phyloP scores from a whole-genome alignment of 2,329 filamentous ascomycete genomes.

The Fusarium armeniacum region DNA sequence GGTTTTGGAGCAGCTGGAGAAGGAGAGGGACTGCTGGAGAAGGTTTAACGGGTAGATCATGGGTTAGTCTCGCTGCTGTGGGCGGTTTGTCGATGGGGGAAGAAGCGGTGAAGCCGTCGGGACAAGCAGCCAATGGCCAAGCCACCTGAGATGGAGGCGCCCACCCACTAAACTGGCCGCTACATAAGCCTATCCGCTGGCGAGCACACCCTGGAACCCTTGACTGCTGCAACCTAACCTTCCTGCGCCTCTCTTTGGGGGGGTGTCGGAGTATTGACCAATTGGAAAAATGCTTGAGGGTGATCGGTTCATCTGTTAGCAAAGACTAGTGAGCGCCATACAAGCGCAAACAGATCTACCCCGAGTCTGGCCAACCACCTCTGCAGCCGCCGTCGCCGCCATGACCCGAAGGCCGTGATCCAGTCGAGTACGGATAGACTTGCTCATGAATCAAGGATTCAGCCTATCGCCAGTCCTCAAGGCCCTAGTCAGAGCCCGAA shows the following conservation, averaged over 20 bases:
- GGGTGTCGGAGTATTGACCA: slow-evolving; percentile 33
- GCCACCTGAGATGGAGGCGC: slow-evolving; percentile 48
- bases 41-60: slow-evolving; percentile 47
- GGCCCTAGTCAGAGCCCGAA: slow-evolving; percentile 30
- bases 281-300: slow-evolving; percentile 30
- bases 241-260: slow-evolving; percentile 43
- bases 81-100: slow-evolving; percentile 52
- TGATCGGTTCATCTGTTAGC: slow-evolving; percentile 26
- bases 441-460: slow-evolving; percentile 36
- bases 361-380: slow-evolving; percentile 32
- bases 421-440: slow-evolving; percentile 36
- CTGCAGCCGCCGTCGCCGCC: slow-evolving; percentile 36
- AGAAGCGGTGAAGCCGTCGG: slow-evolving; percentile 58
- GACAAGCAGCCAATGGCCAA: slow-evolving; percentile 55
- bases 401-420: slow-evolving; percentile 34
- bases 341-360: slow-evolving; percentile 37
- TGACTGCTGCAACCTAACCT: slow-evolving; percentile 44
- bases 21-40: slow-evolving; percentile 49
- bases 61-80: slow-evolving; percentile 46
- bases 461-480: slow-evolving; percentile 34
- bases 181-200: slow-evolving; percentile 48
- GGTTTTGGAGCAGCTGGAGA: slow-evolving; percentile 50
- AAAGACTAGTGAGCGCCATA: neutral
- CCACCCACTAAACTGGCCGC: slow-evolving; percentile 46
- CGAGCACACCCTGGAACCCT: slow-evolving; percentile 41